These are phyloP conservation scores for Lecanosticta acicola DNA, from an alignment of 2,329 filamentous ascomycete genomes.

Conservation along the genomic window DNA sequence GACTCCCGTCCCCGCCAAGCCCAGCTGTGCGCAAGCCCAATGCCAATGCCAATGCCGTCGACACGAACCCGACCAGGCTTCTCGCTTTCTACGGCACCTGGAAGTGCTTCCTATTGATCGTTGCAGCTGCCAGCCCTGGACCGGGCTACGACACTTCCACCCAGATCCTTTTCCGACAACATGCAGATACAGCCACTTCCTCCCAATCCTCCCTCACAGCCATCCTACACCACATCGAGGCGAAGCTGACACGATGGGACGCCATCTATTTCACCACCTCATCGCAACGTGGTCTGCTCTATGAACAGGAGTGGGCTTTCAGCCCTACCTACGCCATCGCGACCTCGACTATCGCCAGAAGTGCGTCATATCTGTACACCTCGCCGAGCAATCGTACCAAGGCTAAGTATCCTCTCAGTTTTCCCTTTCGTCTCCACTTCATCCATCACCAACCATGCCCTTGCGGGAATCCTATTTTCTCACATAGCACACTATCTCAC, in stretches of 20 bases:
- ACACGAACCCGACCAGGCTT: constrained; percentile 15
- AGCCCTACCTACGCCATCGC: constrained; percentile 52
- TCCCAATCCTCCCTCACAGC: constrained; percentile 21
- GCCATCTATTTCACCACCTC: constrained; percentile 67
- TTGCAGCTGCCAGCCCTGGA: constrained; percentile 55
- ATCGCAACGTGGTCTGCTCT: constrained; percentile 59
- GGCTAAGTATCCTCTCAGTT: constrained; percentile 28
- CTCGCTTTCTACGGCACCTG: constrained; percentile 50
- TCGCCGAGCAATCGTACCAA: background rate
- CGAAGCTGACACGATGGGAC: constrained; percentile 70
- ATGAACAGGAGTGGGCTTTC: constrained; percentile 85
- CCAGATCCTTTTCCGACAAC: constrained; percentile 43
- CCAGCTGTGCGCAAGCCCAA: constrained; percentile 3
- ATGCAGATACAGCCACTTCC: constrained; percentile 3
- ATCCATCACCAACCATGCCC: constrained; percentile 31
- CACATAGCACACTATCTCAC: constrained; percentile 72
- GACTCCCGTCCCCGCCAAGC: background rate
- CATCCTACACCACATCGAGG: constrained; percentile 37
- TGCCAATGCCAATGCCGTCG: constrained; percentile 1
- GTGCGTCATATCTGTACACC: constrained; percentile 32
- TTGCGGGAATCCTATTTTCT: constrained; percentile 62
- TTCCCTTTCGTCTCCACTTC: constrained; percentile 16
- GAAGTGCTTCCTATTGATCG: constrained; percentile 61
- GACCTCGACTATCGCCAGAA: constrained; percentile 37
- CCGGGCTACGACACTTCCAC: constrained; percentile 75